phyloP scores from a whole-genome alignment of 2,329 filamentous ascomycete species.

The Aspergillus sergii region DNA sequence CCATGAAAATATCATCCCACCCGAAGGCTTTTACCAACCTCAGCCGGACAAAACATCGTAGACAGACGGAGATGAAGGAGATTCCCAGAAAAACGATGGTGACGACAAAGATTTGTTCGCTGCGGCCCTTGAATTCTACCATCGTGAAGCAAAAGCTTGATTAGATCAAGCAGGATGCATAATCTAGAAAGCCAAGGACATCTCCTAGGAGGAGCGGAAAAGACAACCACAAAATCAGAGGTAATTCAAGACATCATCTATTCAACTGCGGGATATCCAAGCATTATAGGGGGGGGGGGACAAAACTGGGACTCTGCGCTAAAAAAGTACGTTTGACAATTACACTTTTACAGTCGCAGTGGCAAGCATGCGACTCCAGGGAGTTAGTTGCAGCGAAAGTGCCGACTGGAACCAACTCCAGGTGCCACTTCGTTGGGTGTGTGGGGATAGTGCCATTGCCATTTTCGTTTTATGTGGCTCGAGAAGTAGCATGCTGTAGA shows the following conservation, averaged over 20 bases:
- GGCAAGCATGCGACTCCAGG: slow-evolving; percentile 1
- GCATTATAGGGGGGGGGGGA: not conserved
- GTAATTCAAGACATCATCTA: slow-evolving; percentile 1
- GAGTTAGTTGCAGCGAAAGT: slow-evolving; percentile 7
- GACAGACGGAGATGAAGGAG: slow-evolving; percentile 35
- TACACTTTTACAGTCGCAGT: slow-evolving; percentile 1
- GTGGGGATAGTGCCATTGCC: slow-evolving; percentile 2
- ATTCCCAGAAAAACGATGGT: slow-evolving; percentile 35
- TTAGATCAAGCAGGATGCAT: slow-evolving; percentile 13
- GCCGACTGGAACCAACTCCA: slow-evolving; percentile 9
- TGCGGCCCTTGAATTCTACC: slow-evolving; percentile 35
- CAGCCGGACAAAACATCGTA: slow-evolving; percentile 41
- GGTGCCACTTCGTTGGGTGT: slow-evolving; percentile 8
- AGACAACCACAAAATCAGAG: not conserved
- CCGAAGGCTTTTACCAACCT: slow-evolving; percentile 39
- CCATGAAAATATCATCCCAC: slow-evolving; percentile 42
- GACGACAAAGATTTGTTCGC: slow-evolving; percentile 36
- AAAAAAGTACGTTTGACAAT: slow-evolving; percentile 6
- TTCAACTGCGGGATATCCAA: not conserved
- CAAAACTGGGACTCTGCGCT: slow-evolving; percentile 4
- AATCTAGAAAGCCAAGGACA: slow-evolving; percentile 11
- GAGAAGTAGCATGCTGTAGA: not conserved
- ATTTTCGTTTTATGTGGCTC: not conserved
- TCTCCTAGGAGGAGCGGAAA: slow-evolving; percentile 9
- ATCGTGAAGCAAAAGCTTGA: slow-evolving; percentile 25